A percentile compares a stretch with the other conserved stretches of the same genome.
These are phyloP conservation scores for Psidium guajava DNA, from an alignment of 345 rosid species.

Conservation along the genomic window DNA sequence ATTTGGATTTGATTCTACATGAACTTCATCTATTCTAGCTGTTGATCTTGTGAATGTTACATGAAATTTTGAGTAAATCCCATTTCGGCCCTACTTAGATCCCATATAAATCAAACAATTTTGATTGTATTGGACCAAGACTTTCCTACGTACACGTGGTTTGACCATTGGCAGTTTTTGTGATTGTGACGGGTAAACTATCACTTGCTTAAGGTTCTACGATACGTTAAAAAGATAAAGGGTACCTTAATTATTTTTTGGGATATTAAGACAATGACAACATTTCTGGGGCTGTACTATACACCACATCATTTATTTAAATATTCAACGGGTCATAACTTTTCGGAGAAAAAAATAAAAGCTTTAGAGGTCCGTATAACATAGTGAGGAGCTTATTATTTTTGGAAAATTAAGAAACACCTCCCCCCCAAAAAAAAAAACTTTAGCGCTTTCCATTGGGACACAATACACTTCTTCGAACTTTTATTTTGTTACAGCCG, in stretches of 20 bases:
- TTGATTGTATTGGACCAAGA: not conserved
- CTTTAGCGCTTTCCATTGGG: not conserved
- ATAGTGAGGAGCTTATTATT: not conserved
- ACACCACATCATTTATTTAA: not conserved
- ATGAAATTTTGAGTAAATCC: not conserved
- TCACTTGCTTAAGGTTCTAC: not conserved
- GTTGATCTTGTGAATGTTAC: not conserved
- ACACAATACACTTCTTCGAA: not conserved
- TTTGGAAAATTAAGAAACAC: not conserved
- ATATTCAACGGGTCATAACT: not conserved
- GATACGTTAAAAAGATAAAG: not conserved
- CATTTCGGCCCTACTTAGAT: not conserved
- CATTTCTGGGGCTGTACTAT: not conserved
- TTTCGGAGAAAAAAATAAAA: not conserved
- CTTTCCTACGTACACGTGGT: not conserved
- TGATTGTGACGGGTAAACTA: not conserved
- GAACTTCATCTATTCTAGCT: accelerated
- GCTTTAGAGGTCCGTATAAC: not conserved
- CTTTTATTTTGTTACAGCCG: not conserved
- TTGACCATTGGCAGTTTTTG: not conserved
- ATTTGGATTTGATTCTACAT: not conserved
- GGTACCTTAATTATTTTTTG: not conserved
- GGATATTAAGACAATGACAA: not conserved
- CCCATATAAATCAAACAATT: not conserved
- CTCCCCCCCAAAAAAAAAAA: not conserved